phyloP scores from a whole-genome alignment of 2,329 filamentous ascomycete genomes.

The Helotiales sp. region DNA sequence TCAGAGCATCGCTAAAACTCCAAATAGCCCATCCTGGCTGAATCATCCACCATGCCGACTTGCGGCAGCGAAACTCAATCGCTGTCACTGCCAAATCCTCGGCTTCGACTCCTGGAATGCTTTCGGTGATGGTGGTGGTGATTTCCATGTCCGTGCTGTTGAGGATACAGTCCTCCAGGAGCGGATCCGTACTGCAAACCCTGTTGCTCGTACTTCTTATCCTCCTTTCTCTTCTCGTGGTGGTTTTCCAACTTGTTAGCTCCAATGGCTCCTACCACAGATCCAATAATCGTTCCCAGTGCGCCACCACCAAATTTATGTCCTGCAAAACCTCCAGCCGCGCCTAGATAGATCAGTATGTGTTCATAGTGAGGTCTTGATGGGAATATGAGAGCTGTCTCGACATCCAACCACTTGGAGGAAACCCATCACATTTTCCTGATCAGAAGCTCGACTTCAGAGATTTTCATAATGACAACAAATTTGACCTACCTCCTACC shows the following conservation, averaged over 20 bases:
- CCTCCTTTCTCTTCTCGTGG: constrained; percentile 38
- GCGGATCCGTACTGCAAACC: constrained; percentile 16
- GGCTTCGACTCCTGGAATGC: constrained; percentile 19
- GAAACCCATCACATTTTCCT: too few relatives aligned
- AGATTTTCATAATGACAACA: too few relatives aligned
- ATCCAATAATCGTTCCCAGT: constrained; percentile 52
- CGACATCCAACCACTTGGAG: too few relatives aligned
- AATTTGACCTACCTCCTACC: too few relatives aligned
- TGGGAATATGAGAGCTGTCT: too few relatives aligned
- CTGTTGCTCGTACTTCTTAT: constrained; percentile 31
- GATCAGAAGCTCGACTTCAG: too few relatives aligned
- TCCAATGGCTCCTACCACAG: constrained; percentile 54
- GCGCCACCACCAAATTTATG: constrained; percentile 56
- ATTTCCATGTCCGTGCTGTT: constrained; percentile 20
- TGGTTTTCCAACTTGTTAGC: constrained; percentile 53
- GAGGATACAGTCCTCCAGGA: constrained; percentile 23
- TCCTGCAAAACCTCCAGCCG: constrained; percentile 52
- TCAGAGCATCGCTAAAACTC: neutral
- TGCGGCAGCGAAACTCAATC: too few relatives aligned
- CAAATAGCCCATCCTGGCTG: neutral
- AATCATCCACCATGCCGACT: too few relatives aligned
- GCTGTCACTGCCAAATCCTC: constrained; percentile 19
- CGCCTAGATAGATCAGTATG: too few relatives aligned
- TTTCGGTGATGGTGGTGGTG: constrained; percentile 5
- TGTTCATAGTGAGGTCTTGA: too few relatives aligned